Evolutionary conservation across 495 filamentous ascomycete species (phyloP), one percentile per base, ranked within the genome.

Genomic region (Daldinia decipiens): DNA sequence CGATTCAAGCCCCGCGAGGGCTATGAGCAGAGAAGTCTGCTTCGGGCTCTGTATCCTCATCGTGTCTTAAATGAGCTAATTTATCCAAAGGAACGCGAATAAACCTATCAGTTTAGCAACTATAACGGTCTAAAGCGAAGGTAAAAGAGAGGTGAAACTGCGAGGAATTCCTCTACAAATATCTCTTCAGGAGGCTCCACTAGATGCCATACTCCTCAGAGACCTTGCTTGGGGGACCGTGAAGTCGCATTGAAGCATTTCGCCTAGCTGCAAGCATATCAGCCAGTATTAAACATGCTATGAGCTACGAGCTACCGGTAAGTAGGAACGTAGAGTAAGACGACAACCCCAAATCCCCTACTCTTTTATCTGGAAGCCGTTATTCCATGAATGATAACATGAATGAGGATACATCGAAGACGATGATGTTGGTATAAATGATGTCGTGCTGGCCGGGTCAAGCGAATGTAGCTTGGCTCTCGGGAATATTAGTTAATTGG

Each of bases 401-500:
- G 24, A 6, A 32, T 15, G 54, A 63, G 19, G 26, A 27, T 27
- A 62, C 3, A 59, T 43, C 5, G 13, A 26, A 32, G 19, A 17
- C n/a, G 13, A 53, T 38, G 29, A 54, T 40, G 62, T 19, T 29
- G 58, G 62, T 71, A 64, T 67, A 29, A 67, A 67, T 26, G 63
- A 71, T 71, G 68, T 67, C 68, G 68, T 71, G 68, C 52, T 67
- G 27, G 29, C 57, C 19, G 27, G 68, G 62, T 36, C 5, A 40
- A 54, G 67, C 65, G 62, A 67, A 57, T 51, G 38, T 55, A 62
- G 43, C 17, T 72, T 64, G 69, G 69, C 57, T 72, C 59, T 72
- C 59, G 69, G 69, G 64, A 31, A 43, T n/a, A n/a, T n/a, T n/a
- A n/a, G n/a, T n/a, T n/a, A n/a, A n/a, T n/a, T n/a, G n/a, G n/a